These are phyloP conservation scores for Coprinopsis sp. DNA, from an alignment of 768 basidiomycete genomes.

Conservation along the genomic window DNA sequence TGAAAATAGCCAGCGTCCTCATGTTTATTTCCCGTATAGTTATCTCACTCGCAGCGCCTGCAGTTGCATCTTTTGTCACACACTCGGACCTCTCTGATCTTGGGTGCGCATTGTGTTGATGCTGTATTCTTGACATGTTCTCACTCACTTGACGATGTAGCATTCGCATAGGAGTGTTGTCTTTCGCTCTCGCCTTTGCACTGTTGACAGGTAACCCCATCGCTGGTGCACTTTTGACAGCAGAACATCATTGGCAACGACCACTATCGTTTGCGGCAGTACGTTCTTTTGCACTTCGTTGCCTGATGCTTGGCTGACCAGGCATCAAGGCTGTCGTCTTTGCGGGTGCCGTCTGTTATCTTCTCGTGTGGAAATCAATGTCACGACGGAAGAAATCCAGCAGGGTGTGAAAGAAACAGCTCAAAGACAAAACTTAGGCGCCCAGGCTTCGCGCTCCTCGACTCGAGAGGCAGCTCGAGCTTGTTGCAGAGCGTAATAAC, in stretches of 20 bases:
- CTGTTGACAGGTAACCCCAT: slow-evolving; percentile 49
- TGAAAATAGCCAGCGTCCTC: neutral
- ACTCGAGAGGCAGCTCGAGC: too few species aligned
- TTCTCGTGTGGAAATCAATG: slow-evolving; percentile 28
- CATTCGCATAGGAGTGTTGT: slow-evolving; percentile 42
- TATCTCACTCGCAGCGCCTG: slow-evolving; percentile 36
- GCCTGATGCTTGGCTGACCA: neutral
- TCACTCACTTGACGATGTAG: slow-evolving; percentile 19
- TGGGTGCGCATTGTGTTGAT: slow-evolving; percentile 27
- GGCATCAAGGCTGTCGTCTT: slow-evolving; percentile 27
- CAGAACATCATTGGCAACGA: slow-evolving; percentile 36
- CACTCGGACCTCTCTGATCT: slow-evolving; percentile 39
- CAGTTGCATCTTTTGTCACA: slow-evolving; percentile 35
- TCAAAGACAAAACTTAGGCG: too few species aligned
- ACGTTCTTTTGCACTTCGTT: slow-evolving; percentile 11
- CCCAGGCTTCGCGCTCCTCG: too few species aligned
- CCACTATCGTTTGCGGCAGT: slow-evolving; percentile 44
- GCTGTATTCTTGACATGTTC: neutral
- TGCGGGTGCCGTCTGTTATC: slow-evolving; percentile 27
- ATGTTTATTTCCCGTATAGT: slow-evolving; percentile 21
- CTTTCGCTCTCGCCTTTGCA: slow-evolving; percentile 40
- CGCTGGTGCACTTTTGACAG: slow-evolving; percentile 43
- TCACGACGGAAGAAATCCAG: slow-evolving; percentile 24
- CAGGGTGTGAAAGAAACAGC: slow-evolving; percentile 15
- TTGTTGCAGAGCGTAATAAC: too few species aligned